Conservation (phyloP, 495 filamentous ascomycete species). For the Talaromyces borbonicus region DNA sequence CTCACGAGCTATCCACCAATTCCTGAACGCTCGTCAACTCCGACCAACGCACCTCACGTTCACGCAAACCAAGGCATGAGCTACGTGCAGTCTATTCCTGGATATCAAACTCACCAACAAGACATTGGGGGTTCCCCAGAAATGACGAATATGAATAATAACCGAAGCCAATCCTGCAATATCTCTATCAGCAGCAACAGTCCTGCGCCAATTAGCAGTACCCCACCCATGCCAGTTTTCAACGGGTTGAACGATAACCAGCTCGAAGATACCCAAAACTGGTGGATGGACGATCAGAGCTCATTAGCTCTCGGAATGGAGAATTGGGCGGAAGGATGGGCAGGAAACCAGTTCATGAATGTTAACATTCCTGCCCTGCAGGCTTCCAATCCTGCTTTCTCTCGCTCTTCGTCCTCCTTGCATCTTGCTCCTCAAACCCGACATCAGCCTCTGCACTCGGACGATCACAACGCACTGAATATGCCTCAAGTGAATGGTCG, state of each 20-base stretch:
- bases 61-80: background rate
- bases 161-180: constrained; percentile 9
- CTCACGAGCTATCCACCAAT: background rate
- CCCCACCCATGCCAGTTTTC: constrained; percentile 29
- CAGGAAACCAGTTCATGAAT: constrained; percentile 7
- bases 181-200: constrained; percentile 10
- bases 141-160: background rate
- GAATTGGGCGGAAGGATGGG: constrained; percentile 31
- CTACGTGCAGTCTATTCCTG: background rate
- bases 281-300: constrained; percentile 46
- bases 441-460: background rate
- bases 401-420: background rate
- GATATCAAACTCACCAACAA: background rate
- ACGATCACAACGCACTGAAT: background rate
- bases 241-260: constrained; percentile 36
- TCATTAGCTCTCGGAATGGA: constrained; percentile 35
- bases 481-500: background rate
- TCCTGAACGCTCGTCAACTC: background rate
- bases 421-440: background rate
- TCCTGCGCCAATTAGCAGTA: constrained; percentile 11
- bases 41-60: background rate
- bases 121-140: too few relatives aligned
- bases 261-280: constrained; percentile 47
- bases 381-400: background rate
- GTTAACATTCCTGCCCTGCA: background rate